A percentile compares a stretch with the other conserved stretches of the same genome.
phyloP scores from a whole-genome alignment of 345 rosid genomes.

The Hibiscus tridactylites region DNA sequence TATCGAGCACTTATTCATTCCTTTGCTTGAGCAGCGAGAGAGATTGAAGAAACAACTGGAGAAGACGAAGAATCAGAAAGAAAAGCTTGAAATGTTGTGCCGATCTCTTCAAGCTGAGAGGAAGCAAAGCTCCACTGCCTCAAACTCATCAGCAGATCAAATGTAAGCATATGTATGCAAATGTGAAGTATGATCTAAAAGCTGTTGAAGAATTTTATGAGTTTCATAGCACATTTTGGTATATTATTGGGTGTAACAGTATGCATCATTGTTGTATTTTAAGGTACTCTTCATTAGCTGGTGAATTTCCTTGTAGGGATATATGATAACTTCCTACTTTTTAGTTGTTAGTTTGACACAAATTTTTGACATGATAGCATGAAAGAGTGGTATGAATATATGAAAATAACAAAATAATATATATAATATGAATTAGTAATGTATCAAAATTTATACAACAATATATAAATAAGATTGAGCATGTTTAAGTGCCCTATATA shows the following conservation, averaged over 20 bases:
- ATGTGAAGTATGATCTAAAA: background rate
- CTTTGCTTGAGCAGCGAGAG: slow-evolving; percentile 51
- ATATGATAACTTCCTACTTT: background rate
- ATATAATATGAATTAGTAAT: no score
- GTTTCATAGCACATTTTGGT: background rate
- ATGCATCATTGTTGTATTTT: background rate
- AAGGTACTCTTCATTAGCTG: background rate
- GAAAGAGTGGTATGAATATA: no score
- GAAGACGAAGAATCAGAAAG: slow-evolving; percentile 89
- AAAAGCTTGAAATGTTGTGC: slow-evolving; percentile 79
- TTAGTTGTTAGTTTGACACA: no score
- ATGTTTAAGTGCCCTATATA: no score
- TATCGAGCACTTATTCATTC: background rate
- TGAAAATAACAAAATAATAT: no score
- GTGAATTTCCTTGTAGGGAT: background rate
- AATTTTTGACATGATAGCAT: no score
- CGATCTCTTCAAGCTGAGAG: slow-evolving; percentile 92
- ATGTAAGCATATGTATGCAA: background rate
- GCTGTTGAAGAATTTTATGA: background rate
- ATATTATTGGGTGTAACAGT: background rate
- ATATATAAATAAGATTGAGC: no score
- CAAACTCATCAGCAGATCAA: slow-evolving; percentile 22
- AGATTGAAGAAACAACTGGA: slow-evolving; percentile 64
- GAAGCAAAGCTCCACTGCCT: slow-evolving; percentile 36
- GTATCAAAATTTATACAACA: no score